A percentile compares a stretch with the other conserved stretches of the same genome.
Evolutionary conservation across 78 protist species (phyloP).

Genomic region (Dictyostelium purpureum): DNA sequence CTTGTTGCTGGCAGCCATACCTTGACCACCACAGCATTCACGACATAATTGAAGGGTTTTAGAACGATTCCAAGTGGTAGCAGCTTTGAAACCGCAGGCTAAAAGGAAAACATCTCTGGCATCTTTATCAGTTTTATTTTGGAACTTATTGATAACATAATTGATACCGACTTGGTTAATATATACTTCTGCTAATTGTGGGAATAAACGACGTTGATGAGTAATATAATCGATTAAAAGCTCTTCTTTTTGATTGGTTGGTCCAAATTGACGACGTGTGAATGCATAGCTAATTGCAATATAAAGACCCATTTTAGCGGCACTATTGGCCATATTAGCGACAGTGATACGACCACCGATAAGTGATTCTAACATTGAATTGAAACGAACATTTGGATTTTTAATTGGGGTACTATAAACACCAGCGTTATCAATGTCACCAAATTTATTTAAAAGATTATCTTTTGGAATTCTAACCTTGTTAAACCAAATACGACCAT

Average conservation of each 20-base stretch:
- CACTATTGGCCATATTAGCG: slow-evolving; percentile 46
- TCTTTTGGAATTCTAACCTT: slow-evolving; percentile 78
- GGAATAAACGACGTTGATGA: slow-evolving; percentile 79
- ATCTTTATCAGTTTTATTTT: slow-evolving; percentile 53
- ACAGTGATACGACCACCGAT: slow-evolving; percentile 84
- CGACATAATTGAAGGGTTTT: slow-evolving; percentile 51
- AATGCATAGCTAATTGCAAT: slow-evolving; percentile 78
- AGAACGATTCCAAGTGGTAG: slow-evolving; percentile 75
- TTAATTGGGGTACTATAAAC: slow-evolving; percentile 53
- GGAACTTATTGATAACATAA: slow-evolving; percentile 44
- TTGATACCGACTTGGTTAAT: slow-evolving; percentile 58
- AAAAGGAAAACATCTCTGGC: slow-evolving; percentile 59
- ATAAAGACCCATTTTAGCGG: slow-evolving; percentile 60
- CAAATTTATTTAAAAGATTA: slow-evolving; percentile 60
- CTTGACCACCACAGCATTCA: slow-evolving; percentile 71
- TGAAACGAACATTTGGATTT: slow-evolving; percentile 74
- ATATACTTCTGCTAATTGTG: slow-evolving; percentile 73
- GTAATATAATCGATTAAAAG: slow-evolving; percentile 49
- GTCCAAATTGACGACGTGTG: slow-evolving; percentile 74
- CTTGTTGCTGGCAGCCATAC: slow-evolving; percentile 54
- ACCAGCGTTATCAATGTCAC: slow-evolving; percentile 66
- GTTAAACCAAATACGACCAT: slow-evolving; percentile 84
- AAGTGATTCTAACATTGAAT: slow-evolving; percentile 77
- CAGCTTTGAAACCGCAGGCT: slow-evolving; percentile 81
- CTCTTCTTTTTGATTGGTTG: slow-evolving; percentile 17